Evolutionary conservation across 2,329 filamentous ascomycete species (phyloP), one percentile per base, ranked within the genome.

Genomic region (Aspergillus candidus): DNA sequence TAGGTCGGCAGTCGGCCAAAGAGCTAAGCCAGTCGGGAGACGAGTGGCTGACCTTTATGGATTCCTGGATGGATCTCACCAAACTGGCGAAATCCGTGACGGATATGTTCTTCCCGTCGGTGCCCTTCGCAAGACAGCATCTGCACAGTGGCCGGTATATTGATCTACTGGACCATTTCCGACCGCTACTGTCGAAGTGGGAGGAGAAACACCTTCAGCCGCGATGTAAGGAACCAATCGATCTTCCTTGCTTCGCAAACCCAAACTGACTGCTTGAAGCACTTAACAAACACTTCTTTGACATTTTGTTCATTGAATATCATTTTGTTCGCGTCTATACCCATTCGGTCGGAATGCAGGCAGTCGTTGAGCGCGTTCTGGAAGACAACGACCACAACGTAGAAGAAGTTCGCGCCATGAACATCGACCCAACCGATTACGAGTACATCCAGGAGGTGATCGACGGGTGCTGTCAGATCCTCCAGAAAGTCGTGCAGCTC

Each of bases 401-500:
- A 38, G 53, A 64, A 36, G 32, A 71, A 59, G 59, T 72, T 32
- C 55, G 71, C 10, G 59, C 69, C 11, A 63, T 73, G 51, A 65
- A 68, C 38, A 66, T 75, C 15, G 72, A 74, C 43, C 65, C 71
- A 1, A 67, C 69, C 38, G 76, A 79, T 51, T 77, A 76, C 43
- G 70, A 72, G 31, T 78, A 77, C 49, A 76, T 79, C 11, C 71
- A 73, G 55, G 75, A 78, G 54, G 76, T 79, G 1, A 74, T 78
- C 3, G 72, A 78, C 14, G 73, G 72, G 2, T 76, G 72, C 46
- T 72, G 73, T 35, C 66, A 75, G 41, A 76, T 77, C 22, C 59
- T 79, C 3, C 62, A 73, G 38, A 75, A 72, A 38, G 72, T 74
- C 3, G 71, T 66, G 1, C 66, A 72, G 33, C 65, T 79, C 2